Conservation (phyloP, 495 filamentous ascomycete genomes). For the Penicillium manginii region DNA sequence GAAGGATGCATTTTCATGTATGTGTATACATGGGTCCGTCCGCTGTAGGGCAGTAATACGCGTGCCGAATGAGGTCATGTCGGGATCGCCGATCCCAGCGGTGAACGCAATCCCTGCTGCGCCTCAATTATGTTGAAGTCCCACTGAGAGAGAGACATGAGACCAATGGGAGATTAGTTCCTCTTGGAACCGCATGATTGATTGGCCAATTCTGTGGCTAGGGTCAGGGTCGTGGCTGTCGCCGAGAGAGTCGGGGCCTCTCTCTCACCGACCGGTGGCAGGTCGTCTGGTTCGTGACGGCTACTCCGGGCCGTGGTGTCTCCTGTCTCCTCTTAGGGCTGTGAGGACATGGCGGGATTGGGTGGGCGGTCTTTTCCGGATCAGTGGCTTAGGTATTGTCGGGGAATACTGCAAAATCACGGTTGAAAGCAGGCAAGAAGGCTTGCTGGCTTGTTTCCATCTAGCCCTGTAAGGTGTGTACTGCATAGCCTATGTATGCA, state of each 20-base stretch:
- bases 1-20: no score
- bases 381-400: slow-evolving; percentile 1
- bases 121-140: slow-evolving; percentile 15
- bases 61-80: slow-evolving; percentile 8
- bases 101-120: slow-evolving; percentile 27
- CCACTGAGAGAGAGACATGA: background rate
- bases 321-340: slow-evolving; percentile 8
- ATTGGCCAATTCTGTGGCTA: slow-evolving; percentile 26
- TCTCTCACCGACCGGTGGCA: slow-evolving; percentile 17
- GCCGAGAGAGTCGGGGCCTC: slow-evolving; percentile 12
- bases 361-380: slow-evolving; percentile 5
- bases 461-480: background rate
- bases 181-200: background rate
- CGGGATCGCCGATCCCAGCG: slow-evolving; percentile 17
- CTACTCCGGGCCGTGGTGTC: slow-evolving; percentile 17
- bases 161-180: background rate
- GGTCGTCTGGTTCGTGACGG: slow-evolving; percentile 17
- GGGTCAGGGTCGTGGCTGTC: slow-evolving; percentile 21
- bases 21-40: background rate
- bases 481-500: background rate
- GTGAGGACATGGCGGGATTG: background rate
- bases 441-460: background rate
- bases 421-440: background rate
- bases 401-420: slow-evolving; percentile 1
- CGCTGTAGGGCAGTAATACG: slow-evolving; percentile 7